These are phyloP conservation scores for Euptelea pleiosperma DNA, from an alignment of 164 flowering plant species.

Conservation along the genomic window DNA sequence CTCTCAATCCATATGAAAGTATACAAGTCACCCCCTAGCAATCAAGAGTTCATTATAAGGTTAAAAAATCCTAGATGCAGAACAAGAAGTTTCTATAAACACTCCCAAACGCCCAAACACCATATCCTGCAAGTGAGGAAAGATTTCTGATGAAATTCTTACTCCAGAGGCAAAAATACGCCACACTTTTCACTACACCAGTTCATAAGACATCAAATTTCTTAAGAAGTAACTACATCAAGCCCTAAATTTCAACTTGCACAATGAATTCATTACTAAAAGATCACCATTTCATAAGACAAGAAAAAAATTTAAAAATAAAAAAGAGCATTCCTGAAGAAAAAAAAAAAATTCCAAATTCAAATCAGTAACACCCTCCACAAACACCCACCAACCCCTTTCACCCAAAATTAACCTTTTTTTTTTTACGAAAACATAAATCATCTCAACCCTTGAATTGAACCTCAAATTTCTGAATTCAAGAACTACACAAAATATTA, in stretches of 20 bases:
- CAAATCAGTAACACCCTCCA: no score
- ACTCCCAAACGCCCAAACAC: background rate
- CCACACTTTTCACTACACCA: background rate
- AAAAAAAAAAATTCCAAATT: no score
- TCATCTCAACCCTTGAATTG: no score
- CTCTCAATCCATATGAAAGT: background rate
- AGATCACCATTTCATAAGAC: no score
- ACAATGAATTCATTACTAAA: background rate
- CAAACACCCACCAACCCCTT: no score
- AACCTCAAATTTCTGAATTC: slow-evolving; percentile 5
- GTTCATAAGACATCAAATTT: background rate
- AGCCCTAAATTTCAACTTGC: background rate
- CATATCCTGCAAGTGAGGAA: background rate
- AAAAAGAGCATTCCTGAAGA: no score
- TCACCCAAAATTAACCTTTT: no score
- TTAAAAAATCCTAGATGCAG: background rate
- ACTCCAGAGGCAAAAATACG: background rate
- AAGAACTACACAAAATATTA: background rate
- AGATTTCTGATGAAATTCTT: background rate
- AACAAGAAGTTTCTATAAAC: background rate
- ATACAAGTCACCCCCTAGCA: background rate
- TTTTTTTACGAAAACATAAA: no score
- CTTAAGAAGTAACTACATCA: background rate
- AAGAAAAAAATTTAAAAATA: no score
- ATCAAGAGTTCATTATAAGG: background rate